These are phyloP conservation scores for Begonia masoniana DNA, from an alignment of 306 rosid species.

Conservation along the genomic window DNA sequence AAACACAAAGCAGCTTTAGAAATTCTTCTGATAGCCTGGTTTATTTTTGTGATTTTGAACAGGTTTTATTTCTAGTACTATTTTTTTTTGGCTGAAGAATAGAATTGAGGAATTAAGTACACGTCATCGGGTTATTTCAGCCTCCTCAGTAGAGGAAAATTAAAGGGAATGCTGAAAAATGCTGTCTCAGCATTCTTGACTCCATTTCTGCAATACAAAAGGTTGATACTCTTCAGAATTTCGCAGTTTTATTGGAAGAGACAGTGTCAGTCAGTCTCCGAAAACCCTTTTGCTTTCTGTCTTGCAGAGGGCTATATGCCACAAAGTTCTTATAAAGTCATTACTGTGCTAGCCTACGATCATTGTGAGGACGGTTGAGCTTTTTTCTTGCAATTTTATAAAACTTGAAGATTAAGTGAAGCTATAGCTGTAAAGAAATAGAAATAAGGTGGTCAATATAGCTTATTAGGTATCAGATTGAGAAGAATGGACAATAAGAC, in stretches of 20 bases:
- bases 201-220: slow-evolving; percentile 21
- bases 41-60: too few relatives aligned
- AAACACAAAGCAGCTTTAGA: too few relatives aligned
- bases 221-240: slow-evolving; percentile 20
- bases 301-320: slow-evolving; percentile 31
- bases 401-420: slow-evolving; percentile 7
- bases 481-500: slow-evolving; percentile 47
- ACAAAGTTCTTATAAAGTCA: slow-evolving; percentile 15
- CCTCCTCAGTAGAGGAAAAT: background rate
- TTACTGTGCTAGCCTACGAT: slow-evolving; percentile 30
- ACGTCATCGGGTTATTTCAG: too few relatives aligned
- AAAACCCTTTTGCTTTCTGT: slow-evolving; percentile 13
- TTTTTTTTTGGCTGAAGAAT: too few relatives aligned
- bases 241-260: slow-evolving; percentile 16
- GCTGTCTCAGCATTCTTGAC: slow-evolving; percentile 23
- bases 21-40: too few relatives aligned
- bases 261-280: slow-evolving; percentile 9
- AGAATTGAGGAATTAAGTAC: too few relatives aligned
- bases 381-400: slow-evolving; percentile 14
- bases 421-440: slow-evolving; percentile 3
- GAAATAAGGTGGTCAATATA: background rate
- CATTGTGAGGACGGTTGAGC: slow-evolving; percentile 53
- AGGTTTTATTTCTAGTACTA: too few relatives aligned
- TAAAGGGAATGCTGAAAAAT: slow-evolving; percentile 57
- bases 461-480: slow-evolving; percentile 10